A percentile compares a stretch with the other conserved stretches of the same genome.
Conservation (phyloP, 2,329 filamentous ascomycete genomes). For the Ceratocystis huliohia region DNA sequence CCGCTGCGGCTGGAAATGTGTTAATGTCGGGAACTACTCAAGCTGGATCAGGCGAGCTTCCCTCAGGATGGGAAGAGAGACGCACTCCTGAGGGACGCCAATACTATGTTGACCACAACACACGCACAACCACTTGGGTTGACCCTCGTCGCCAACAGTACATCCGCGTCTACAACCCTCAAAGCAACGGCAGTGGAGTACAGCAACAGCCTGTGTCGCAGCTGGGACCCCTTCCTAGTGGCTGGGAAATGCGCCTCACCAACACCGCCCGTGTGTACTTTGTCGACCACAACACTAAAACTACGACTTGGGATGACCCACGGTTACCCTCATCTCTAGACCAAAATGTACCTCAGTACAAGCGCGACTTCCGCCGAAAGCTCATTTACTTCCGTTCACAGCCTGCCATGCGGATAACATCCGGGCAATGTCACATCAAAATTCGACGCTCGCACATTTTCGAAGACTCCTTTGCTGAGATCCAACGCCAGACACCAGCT, state of each 20-base stretch:
- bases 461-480: slow-evolving; percentile 96
- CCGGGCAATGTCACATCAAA: slow-evolving; percentile 96
- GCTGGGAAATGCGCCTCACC: slow-evolving; percentile 98
- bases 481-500: slow-evolving; percentile 87
- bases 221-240: slow-evolving; percentile 84
- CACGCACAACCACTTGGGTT: slow-evolving; percentile 95
- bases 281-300: slow-evolving; percentile 99
- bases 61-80: slow-evolving; percentile 90
- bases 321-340: slow-evolving; percentile 88
- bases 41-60: slow-evolving; percentile 85
- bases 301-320: slow-evolving; percentile 97
- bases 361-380: slow-evolving; percentile 95
- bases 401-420: slow-evolving; percentile 86
- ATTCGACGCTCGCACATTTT: slow-evolving; percentile 94
- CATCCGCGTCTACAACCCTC: slow-evolving; percentile 89
- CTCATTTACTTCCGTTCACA: slow-evolving; percentile 99
- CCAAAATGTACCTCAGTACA: slow-evolving; percentile 98
- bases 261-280: slow-evolving; percentile 98
- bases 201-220: slow-evolving; percentile 97
- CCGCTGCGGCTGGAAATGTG: slow-evolving; percentile 57
- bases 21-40: slow-evolving; percentile 89
- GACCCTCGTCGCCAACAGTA: slow-evolving; percentile 95
- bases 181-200: slow-evolving; percentile 74
- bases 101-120: slow-evolving; percentile 98
- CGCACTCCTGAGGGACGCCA: slow-evolving; percentile 88